phyloP scores from a whole-genome alignment of 805 yeast species.

The Sugiyamaella marilandica region DNA sequence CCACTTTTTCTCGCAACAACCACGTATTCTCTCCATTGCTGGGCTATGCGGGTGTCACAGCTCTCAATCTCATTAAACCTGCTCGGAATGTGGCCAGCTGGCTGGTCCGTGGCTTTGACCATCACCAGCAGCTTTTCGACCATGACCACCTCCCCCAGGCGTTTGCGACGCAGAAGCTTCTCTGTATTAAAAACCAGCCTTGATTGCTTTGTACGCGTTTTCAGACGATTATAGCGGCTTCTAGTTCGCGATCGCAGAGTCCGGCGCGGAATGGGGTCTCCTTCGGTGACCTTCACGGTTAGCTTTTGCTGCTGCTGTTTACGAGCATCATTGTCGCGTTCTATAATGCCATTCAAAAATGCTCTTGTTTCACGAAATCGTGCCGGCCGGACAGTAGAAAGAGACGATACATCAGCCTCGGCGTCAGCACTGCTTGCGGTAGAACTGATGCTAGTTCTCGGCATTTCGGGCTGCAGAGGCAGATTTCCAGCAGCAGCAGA shows the following conservation, averaged over 20 bases:
- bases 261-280: not conserved
- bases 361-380: not conserved
- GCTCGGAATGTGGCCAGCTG: constrained; percentile 28
- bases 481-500: not conserved
- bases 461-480: not conserved
- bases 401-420: not conserved
- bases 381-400: not conserved
- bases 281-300: not conserved
- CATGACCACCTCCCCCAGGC: constrained; percentile 57
- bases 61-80: constrained; percentile 47
- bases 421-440: not conserved
- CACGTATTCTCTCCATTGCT: constrained; percentile 75
- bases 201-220: not conserved
- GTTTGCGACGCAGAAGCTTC: constrained; percentile 15
- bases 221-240: not conserved
- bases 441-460: not conserved
- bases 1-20: constrained; percentile 68
- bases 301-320: not conserved
- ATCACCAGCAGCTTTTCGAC: constrained; percentile 66
- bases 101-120: constrained; percentile 40
- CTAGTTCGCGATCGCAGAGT: not conserved
- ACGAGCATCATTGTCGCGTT: not conserved
- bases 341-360: not conserved
- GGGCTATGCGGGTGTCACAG: constrained; percentile 52
- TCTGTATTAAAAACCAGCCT: constrained; percentile 8